Conservation (phyloP, 1,139 yeast species). For the Candida tunisiensis region DNA sequence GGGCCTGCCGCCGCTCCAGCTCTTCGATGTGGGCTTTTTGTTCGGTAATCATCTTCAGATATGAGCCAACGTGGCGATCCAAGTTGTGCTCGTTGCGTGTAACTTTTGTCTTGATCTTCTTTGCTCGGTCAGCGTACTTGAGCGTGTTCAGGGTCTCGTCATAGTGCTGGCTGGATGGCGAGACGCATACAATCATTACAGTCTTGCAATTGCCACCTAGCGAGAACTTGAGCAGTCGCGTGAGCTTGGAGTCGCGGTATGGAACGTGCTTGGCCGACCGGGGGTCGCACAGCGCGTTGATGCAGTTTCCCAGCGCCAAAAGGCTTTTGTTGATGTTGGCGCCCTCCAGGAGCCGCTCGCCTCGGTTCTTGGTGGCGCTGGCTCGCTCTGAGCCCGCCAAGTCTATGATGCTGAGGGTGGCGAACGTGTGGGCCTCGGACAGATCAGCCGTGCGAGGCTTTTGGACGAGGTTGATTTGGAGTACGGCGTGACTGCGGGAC, state of each 20-base stretch:
- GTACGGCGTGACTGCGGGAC: conserved; percentile 84
- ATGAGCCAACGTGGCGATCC: conserved; percentile 78
- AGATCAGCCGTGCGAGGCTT: conserved; percentile 44
- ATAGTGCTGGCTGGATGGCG: conserved; percentile 73
- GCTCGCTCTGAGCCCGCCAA: conserved; percentile 94
- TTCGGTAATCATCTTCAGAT: conserved; percentile 70
- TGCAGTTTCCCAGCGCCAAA: conserved; percentile 83
- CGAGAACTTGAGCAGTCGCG: conserved; percentile 71
- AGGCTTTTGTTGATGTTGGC: conserved; percentile 83
- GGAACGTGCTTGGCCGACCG: conserved; percentile 63
- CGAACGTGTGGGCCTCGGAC: conserved; percentile 51
- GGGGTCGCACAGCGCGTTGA: conserved; percentile 75
- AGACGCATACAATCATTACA: conserved; percentile 86
- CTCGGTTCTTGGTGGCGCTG: conserved; percentile 71
- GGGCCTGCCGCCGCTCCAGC: conserved; percentile 20
- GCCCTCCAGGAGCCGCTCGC: conserved; percentile 69
- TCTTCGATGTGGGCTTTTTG: conserved; percentile 67
- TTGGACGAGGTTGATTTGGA: conserved; percentile 63
- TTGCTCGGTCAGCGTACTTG: conserved; percentile 82
- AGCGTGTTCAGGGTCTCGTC: conserved; percentile 86
- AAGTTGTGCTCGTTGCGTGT: conserved; percentile 60
- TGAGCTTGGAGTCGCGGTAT: conserved; percentile 76
- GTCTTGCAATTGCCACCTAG: conserved; percentile 94
- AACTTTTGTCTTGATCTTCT: conserved; percentile 72
- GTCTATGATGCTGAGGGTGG: conserved; percentile 75